Base-by-base conservation (phyloP, 441 rosid genomes). In the Corymbia calophylla region DNA sequence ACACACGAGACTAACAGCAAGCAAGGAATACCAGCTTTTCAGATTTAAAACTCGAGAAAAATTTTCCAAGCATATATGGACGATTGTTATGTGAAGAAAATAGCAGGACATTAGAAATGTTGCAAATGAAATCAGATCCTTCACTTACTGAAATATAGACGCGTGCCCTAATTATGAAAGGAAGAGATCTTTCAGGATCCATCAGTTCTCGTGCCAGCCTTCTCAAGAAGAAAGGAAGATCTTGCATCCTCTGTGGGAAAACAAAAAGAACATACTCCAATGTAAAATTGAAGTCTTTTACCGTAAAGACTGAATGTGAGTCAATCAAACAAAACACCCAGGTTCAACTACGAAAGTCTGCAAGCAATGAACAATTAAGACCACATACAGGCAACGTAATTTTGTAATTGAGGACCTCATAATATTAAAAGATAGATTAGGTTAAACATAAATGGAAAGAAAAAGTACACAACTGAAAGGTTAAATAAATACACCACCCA, bases 181-280 rank as follows among this genome's bases (percentile, higher is more conserved):
- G 99, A 94, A 97, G 99, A 16, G 98, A 91, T 95, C 99, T 95
- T 91, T 88, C 95, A 64, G 99, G 98, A 94, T 97, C 95, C 93
- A 92, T 92, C 93, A 97, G 89, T 90, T 97, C 99, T 32, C 95
- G 92, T 88, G 96, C 88, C 94, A 97, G 92, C 89, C 99, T 94
- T 73, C 95, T 92, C 11, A 97, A 92, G 90, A 97, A 93, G 90
- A 97, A 97, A 35, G 99, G 99, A 92, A 97, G 99, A 92, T 97
- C 99, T 94, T 92, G 98, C 93, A 97, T 89, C 93, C 97, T 94
- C 99, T 97, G 94, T 53, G 84, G 53, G 25, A 31, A 80, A 35
- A 91, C 62, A 53, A 62, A 88, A 62, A 73, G 82, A 89, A 73
- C 58, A 82, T 49, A 7, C 54, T 53, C 86, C 91, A 88, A 53